Conservation (phyloP, 2,329 filamentous ascomycete species). For the Triangularia verruculosa region DNA sequence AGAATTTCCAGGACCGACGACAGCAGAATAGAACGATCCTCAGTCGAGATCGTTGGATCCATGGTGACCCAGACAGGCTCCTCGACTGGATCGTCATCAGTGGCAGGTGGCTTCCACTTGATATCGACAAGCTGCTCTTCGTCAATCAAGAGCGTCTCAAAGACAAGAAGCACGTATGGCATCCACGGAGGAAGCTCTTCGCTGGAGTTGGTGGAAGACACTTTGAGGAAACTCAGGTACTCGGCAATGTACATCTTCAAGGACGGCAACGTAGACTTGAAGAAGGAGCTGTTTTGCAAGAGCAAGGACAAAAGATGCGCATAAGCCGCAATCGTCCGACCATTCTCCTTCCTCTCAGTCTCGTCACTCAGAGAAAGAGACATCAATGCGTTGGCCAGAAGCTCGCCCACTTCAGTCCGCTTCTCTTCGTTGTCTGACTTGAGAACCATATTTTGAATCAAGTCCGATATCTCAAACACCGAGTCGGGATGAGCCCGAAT, state of each 20-base stretch:
- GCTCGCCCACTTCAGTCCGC: conserved; percentile 73
- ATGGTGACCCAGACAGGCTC: conserved; percentile 57
- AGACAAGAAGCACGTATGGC: conserved; percentile 80
- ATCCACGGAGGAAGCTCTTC: conserved; percentile 92
- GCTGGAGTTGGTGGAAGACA: conserved; percentile 61
- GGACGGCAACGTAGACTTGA: conserved; percentile 68
- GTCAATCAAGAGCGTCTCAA: conserved; percentile 86
- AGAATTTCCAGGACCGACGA: conserved; percentile 77
- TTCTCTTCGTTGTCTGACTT: conserved; percentile 54
- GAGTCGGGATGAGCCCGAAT: conserved; percentile 83
- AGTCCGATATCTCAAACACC: conserved; percentile 85
- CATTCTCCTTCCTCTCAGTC: conserved; percentile 58
- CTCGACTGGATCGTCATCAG: conserved; percentile 47
- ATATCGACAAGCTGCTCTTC: conserved; percentile 78
- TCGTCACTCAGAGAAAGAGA: conserved; percentile 61
- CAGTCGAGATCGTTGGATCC: conserved; percentile 59
- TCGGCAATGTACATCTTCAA: conserved; percentile 74
- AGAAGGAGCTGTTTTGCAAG: conserved; percentile 77
- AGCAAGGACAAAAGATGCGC: conserved; percentile 88
- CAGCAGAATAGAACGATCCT: conserved; percentile 70
- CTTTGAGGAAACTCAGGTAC: conserved; percentile 75
- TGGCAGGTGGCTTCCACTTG: conserved; percentile 61
- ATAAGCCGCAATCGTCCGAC: conserved; percentile 72
- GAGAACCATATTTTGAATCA: conserved; percentile 72
- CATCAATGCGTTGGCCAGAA: conserved; percentile 79